These are phyloP conservation scores for Quillaja saponaria DNA, from an alignment of 306 rosid genomes.

Conservation along the genomic window DNA sequence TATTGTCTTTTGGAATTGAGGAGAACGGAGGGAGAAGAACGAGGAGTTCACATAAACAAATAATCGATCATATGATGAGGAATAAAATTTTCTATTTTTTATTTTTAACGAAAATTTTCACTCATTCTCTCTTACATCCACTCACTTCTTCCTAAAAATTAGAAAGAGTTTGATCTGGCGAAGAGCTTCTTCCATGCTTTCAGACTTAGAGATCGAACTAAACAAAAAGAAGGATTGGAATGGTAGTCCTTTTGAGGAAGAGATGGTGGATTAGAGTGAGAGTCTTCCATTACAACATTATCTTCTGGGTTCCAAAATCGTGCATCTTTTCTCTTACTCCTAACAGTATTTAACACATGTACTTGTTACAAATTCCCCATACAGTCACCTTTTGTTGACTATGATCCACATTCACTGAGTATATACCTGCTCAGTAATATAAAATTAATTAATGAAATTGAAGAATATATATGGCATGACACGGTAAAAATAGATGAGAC, in stretches of 20 bases:
- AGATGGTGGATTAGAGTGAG: conserved; percentile 32
- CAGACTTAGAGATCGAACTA: conserved; percentile 69
- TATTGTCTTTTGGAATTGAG: no score
- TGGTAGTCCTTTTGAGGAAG: conserved; percentile 26
- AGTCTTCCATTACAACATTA: conserved; percentile 36
- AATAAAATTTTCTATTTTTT: conserved; percentile 8
- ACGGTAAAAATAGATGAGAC: no score
- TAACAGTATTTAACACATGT: conserved; percentile 58
- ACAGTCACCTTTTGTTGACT: conserved; percentile 76
- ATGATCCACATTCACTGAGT: conserved; percentile 74
- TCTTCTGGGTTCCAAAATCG: conserved; percentile 76
- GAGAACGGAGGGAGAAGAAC: no score
- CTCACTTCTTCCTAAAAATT: not conserved
- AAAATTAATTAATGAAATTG: not conserved
- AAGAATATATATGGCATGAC: not conserved
- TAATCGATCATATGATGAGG: conserved; percentile 2
- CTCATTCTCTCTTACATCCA: conserved; percentile 17
- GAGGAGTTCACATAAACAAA: conserved; percentile 31
- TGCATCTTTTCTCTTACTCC: conserved; percentile 77
- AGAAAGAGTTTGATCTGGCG: conserved; percentile 63
- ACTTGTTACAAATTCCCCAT: conserved; percentile 95
- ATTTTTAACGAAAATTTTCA: conserved; percentile 37
- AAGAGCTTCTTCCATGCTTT: conserved; percentile 76
- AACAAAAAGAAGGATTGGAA: conserved; percentile 48
- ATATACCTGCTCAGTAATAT: conserved; percentile 56